Base-by-base conservation (phyloP, 148 eudicot species). In the Vaccinium vitisidaea region DNA sequence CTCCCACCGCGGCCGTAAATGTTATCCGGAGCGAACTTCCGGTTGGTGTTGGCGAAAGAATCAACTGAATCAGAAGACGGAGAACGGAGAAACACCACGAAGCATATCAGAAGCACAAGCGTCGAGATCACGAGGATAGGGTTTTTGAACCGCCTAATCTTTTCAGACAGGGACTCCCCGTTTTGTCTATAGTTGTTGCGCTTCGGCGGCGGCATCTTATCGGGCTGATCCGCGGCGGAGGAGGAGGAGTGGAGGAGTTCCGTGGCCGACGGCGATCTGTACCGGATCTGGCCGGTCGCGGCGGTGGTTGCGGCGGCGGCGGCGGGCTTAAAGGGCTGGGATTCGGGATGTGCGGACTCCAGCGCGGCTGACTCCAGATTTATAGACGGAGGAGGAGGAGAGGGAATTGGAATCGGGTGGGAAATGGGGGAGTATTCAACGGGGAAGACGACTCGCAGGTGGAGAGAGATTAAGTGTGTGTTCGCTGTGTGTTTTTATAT, bases 241-340 rank as follows among this genome's bases (percentile, higher is more conserved):
- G 67, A 53, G 4, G 67, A 53, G 4, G 81, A 21, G 55, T 13
- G 74, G 43, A 88, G 90, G 6, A 96, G 94, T 77, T 96, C 99
- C 5, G 98, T 90, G 39, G 99, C 93, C 18, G 99, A 96, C 6
- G 97, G 98, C 4, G 99, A 92, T 88, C 99, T 81, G 90, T 92
- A 96, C 83, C 99, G 91, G 91, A 96, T 96, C 92, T 94, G 91
- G 52, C 94, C 95, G 94, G 87, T 95, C 8, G 85, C 91, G 50
- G 92, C 79, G 79, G 83, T 75, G 82, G 74, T 16, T 43, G 70
- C 75, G 83, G 83, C 78, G 80, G 74, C 7, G 74, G 70, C 21
- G 18, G 43, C 0, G 16, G 89, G 86, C 89, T 85, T 85, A 86
- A 84, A 79, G 32, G 89, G 78, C 93, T 88, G 92, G 9, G 80